Conservation (phyloP, 805 yeast species). For the Ogataea angusta region DNA sequence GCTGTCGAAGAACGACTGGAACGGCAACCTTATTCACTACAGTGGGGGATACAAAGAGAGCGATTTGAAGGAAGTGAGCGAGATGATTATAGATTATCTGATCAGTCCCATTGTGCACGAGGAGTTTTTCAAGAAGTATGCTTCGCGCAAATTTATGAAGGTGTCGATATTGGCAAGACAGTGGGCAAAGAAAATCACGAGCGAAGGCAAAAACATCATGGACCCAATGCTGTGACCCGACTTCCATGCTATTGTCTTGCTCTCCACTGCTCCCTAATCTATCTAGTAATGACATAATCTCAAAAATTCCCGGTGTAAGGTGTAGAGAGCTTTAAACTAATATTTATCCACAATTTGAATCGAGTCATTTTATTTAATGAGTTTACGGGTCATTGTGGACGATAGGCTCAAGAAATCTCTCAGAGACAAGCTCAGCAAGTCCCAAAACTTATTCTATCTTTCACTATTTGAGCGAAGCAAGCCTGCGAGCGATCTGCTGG, state of each 20-base stretch:
- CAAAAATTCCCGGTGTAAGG: slow-evolving; percentile 8
- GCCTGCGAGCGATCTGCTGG: slow-evolving; percentile 4
- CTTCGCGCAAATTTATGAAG: slow-evolving; percentile 83
- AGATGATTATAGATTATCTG: slow-evolving; percentile 71
- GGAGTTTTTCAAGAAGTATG: slow-evolving; percentile 90
- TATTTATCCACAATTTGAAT: neutral
- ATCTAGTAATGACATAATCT: neutral
- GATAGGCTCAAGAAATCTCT: slow-evolving; percentile 1
- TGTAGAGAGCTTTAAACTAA: neutral
- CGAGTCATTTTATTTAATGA: slow-evolving; percentile 5
- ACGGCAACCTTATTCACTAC: slow-evolving; percentile 81
- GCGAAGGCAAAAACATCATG: slow-evolving; percentile 44
- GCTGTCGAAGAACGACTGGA: slow-evolving; percentile 70
- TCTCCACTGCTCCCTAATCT: slow-evolving; percentile 5
- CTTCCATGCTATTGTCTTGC: slow-evolving; percentile 5
- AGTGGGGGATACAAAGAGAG: slow-evolving; percentile 83
- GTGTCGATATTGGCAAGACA: slow-evolving; percentile 77
- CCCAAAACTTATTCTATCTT: slow-evolving; percentile 10
- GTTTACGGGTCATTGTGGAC: slow-evolving; percentile 10
- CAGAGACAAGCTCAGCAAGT: neutral
- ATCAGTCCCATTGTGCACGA: slow-evolving; percentile 83
- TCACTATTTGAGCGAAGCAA: slow-evolving; percentile 7
- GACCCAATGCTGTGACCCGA: slow-evolving; percentile 30
- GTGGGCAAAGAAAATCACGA: slow-evolving; percentile 67
- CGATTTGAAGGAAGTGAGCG: slow-evolving; percentile 69